A percentile compares a stretch with the other conserved stretches of the same genome.
These are phyloP conservation scores for Pseudocercospora fijiensis DNA, from an alignment of 2,329 filamentous ascomycete species.

Conservation along the genomic window DNA sequence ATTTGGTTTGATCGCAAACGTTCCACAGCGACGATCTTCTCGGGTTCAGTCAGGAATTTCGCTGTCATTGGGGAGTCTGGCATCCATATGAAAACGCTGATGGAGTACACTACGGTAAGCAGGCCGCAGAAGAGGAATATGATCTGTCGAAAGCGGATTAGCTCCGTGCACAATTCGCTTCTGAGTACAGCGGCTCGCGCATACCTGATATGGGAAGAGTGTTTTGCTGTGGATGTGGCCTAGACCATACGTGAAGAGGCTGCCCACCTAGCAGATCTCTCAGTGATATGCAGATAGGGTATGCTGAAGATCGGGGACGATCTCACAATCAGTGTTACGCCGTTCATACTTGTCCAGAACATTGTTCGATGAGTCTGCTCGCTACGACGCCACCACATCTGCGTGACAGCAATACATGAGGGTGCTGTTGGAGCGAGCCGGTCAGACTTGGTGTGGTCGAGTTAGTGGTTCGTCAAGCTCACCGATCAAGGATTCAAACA, in stretches of 20 bases:
- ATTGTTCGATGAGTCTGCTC: constrained; percentile 23
- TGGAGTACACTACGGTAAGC: constrained; percentile 53
- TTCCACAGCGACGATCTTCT: constrained; percentile 9
- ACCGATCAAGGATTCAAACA: constrained; percentile 49
- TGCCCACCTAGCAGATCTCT: constrained; percentile 12
- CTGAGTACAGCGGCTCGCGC: not conserved
- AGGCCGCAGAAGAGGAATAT: constrained; percentile 25
- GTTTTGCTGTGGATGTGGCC: constrained; percentile 19
- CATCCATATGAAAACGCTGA: constrained; percentile 45
- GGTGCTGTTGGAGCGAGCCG: constrained; percentile 7
- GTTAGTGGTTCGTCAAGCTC: not conserved
- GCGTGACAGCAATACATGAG: constrained; percentile 21
- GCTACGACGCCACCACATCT: constrained; percentile 26
- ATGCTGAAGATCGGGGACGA: not conserved
- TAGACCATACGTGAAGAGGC: constrained; percentile 22
- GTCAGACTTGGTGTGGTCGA: not conserved
- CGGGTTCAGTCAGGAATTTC: constrained; percentile 2
- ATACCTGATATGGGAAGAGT: constrained; percentile 16
- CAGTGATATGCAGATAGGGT: not conserved
- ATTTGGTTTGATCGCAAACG: constrained; percentile 9
- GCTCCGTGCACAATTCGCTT: not conserved
- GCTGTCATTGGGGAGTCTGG: constrained; percentile 10
- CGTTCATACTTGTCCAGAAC: constrained; percentile 23
- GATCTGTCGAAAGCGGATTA: constrained; percentile 3
- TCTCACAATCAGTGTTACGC: constrained; percentile 19